A percentile compares a stretch with the other conserved stretches of the same genome.
These are phyloP conservation scores for Chenopodium formosanum DNA, from an alignment of 148 eudicot species.

Conservation along the genomic window DNA sequence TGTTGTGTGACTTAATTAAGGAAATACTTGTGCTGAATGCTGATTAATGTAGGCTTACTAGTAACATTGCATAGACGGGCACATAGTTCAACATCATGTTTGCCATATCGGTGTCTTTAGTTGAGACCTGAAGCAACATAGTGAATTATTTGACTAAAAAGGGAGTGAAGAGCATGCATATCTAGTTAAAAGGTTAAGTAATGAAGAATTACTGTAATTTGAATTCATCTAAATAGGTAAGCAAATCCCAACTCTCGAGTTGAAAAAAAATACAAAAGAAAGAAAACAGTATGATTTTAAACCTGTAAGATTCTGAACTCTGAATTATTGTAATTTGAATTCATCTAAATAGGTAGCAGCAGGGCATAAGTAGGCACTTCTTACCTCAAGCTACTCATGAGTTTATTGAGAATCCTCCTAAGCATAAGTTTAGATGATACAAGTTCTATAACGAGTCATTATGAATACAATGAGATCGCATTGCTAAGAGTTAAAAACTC, in stretches of 20 bases:
- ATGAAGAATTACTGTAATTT: too few relatives aligned
- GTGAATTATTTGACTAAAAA: neutral
- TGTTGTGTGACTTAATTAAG: neutral
- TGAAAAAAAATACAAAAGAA: neutral
- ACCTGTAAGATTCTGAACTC: neutral
- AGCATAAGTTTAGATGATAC: too few relatives aligned
- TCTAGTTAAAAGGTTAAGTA: too few relatives aligned
- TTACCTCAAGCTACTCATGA: too few relatives aligned
- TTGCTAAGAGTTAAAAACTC: too few relatives aligned
- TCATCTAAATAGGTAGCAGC: too few relatives aligned
- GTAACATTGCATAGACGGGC: slow-evolving; percentile 80
- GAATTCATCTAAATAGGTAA: too few relatives aligned
- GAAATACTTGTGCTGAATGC: neutral
- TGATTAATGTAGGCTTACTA: slow-evolving; percentile 37
- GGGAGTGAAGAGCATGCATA: neutral
- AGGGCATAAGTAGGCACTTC: too few relatives aligned
- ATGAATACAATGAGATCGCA: too few relatives aligned
- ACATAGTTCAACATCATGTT: slow-evolving; percentile 63
- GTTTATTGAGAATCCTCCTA: too few relatives aligned
- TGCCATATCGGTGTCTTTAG: slow-evolving; percentile 27
- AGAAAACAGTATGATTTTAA: neutral
- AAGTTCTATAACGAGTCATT: too few relatives aligned
- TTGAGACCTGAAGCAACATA: slow-evolving; percentile 34
- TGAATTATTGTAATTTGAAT: too few relatives aligned
- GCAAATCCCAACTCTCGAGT: neutral